Conservation (phyloP, 768 basidiomycete species). For the Boletellus emodensis region DNA sequence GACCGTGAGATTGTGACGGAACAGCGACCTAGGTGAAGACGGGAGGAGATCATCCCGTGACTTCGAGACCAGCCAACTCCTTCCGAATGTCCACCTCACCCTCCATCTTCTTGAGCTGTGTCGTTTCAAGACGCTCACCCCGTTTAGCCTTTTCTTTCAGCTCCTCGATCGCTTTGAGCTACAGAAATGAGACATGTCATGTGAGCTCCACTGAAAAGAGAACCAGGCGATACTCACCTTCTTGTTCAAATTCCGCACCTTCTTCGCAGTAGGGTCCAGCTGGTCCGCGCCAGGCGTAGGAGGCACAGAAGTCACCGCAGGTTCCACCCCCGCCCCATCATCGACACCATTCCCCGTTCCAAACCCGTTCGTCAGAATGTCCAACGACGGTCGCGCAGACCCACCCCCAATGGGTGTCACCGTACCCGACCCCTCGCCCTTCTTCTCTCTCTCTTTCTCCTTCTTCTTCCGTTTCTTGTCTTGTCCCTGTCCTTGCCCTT, state of each 20-base stretch:
- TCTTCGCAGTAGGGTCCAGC: slow-evolving; percentile 86
- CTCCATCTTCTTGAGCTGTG: slow-evolving; percentile 96
- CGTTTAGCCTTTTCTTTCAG: slow-evolving; percentile 88
- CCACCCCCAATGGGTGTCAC: slow-evolving; percentile 27
- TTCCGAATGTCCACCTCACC: slow-evolving; percentile 79
- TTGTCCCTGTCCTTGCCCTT: slow-evolving; percentile 24
- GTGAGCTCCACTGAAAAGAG: not conserved
- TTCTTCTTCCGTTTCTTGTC: slow-evolving; percentile 35
- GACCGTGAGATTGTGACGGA: not conserved
- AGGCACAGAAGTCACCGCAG: slow-evolving; percentile 35
- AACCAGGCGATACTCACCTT: slow-evolving; percentile 51
- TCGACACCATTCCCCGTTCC: slow-evolving; percentile 16
- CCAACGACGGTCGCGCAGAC: slow-evolving; percentile 34
- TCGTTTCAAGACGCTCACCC: slow-evolving; percentile 90
- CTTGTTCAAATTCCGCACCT: slow-evolving; percentile 91
- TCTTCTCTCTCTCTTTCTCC: slow-evolving; percentile 58
- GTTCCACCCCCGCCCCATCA: slow-evolving; percentile 4
- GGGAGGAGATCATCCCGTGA: slow-evolving; percentile 11
- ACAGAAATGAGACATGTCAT: not conserved
- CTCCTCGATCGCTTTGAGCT: slow-evolving; percentile 99
- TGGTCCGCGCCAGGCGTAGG: slow-evolving; percentile 54
- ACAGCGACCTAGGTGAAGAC: not conserved
- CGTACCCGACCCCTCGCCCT: slow-evolving; percentile 26
- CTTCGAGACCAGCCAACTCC: slow-evolving; percentile 55
- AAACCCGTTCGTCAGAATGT: slow-evolving; percentile 32